These are phyloP conservation scores for Syncephalastrum racemosum DNA, from an alignment of 371 early-diverging fungal genomes.

Conservation along the genomic window DNA sequence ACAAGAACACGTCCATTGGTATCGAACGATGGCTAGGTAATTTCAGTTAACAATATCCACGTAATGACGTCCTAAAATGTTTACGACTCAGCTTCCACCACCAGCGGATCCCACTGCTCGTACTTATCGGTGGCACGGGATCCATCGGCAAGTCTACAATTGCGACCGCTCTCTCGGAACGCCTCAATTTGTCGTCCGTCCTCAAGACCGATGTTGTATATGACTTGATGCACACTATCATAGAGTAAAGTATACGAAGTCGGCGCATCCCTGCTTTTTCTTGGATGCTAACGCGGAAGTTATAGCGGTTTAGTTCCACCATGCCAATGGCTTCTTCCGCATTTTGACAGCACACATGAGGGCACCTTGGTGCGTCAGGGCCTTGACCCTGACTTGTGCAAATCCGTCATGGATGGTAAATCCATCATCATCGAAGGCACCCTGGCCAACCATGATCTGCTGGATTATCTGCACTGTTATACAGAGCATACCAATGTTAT, in stretches of 20 bases:
- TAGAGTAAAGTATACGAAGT: conserved; percentile 20
- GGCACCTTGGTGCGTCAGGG: conserved; percentile 12
- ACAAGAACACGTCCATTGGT: conserved; percentile 28
- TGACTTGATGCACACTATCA: conserved; percentile 36
- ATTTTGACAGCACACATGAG: not conserved
- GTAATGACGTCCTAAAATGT: not conserved
- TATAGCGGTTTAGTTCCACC: conserved; percentile 16
- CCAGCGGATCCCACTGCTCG: conserved; percentile 38
- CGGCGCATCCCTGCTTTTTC: not conserved
- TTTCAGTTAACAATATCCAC: not conserved
- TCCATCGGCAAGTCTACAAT: conserved; percentile 36
- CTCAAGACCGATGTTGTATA: conserved; percentile 39
- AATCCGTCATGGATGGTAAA: conserved; percentile 37
- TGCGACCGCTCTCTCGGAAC: conserved; percentile 34
- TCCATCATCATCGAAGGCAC: conserved; percentile 44
- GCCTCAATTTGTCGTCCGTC: conserved; percentile 35
- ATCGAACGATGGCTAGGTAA: conserved; percentile 34
- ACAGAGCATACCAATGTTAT: conserved; percentile 16
- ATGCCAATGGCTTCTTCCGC: conserved; percentile 13
- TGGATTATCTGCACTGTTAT: conserved; percentile 19
- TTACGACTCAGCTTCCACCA: conserved; percentile 29
- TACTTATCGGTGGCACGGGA: conserved; percentile 34
- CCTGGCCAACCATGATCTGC: conserved; percentile 27
- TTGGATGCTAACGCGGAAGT: not conserved
- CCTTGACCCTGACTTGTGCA: conserved; percentile 30